Base-by-base conservation (phyloP, 2,329 filamentous ascomycete species). In the Phaeoacremonium minimum region DNA sequence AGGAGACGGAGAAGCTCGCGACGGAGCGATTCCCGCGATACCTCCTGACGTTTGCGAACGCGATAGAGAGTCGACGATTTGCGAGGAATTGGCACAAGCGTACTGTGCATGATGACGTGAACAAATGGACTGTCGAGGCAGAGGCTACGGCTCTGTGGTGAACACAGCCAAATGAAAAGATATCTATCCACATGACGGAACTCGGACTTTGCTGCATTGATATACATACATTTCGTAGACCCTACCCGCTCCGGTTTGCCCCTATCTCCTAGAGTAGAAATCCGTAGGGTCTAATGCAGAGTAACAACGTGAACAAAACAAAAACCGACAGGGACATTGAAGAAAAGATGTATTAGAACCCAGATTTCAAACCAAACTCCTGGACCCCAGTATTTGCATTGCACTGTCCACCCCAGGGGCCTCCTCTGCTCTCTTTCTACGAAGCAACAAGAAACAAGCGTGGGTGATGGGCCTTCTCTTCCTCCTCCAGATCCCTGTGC, bases 41-140 rank as follows among this genome's bases (percentile, higher is more conserved):
- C 60, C 59, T 83, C 12, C 47, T 83, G 15, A 66, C 71, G 5
- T 80, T 85, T 42, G 51, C 63, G 12, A 71, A 73, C n/a, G 60
- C 68, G 33, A 58, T 61, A 8, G 75, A 77, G 42, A 77, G 77
- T 15, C 66, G 63, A 36, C 61, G 70, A 36, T 75, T 75, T 43
- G 65, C 67, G 18, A 56, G 68, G 41, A 41, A 45, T 35, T 69
- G 66, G 65, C 65, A 71, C 46, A 56, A 57, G 16, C 53, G 63
- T 38, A 50, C 56, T 37, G 46, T 69, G 4, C 22, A 43, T 20
- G 44, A 50, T 32, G 47, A 31, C 18, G 32, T 41, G 41, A 47
- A 42, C 6, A 37, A 38, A 15, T 43, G 45, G 36, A 36, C 33
- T 1, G 44, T 53, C 35, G 26, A 48, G n/a, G 45, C 59, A 11